Percentiles rank a stretch among this genome's conserved stretches.
These are phyloP conservation scores for Carnegiea gigantea DNA, from an alignment of 179 eudicot species.

Conservation along the genomic window DNA sequence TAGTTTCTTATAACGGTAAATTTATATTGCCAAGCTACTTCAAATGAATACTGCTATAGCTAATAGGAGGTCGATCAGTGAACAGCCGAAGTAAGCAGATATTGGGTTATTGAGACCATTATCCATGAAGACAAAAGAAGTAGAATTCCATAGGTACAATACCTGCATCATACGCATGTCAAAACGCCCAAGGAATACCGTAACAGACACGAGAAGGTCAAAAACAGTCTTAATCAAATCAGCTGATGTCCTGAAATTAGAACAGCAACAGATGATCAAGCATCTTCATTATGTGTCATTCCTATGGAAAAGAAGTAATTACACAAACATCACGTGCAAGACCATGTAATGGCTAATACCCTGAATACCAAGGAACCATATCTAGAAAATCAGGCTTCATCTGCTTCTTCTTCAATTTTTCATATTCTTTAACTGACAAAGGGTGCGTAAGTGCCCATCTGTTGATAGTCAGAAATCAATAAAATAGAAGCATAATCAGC, in stretches of 20 bases:
- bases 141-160: background rate
- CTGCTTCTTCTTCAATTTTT: conserved; percentile 77
- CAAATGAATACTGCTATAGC: background rate
- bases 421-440: conserved; percentile 61
- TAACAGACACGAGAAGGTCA: conserved; percentile 94
- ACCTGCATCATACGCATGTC: conserved; percentile 99
- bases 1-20: conserved; percentile 5
- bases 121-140: background rate
- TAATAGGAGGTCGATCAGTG: background rate
- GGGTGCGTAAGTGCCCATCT: conserved; percentile 99
- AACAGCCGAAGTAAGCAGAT: background rate
- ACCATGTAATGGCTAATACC: conserved; percentile 43
- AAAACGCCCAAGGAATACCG: conserved; percentile 98
- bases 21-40: background rate
- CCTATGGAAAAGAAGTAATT: background rate
- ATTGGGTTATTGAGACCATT: background rate
- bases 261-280: background rate
- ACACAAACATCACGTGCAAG: background rate
- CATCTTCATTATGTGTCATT: background rate
- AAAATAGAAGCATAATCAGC: conserved; percentile 18
- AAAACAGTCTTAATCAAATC: conserved; percentile 96
- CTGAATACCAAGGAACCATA: conserved; percentile 99
- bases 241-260: conserved; percentile 88
- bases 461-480: conserved; percentile 37
- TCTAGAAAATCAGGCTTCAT: conserved; percentile 88